Evolutionary conservation across 352 stramenopile species (phyloP), one percentile per base, ranked within the genome.

Genomic region (Globisporangium polare): DNA sequence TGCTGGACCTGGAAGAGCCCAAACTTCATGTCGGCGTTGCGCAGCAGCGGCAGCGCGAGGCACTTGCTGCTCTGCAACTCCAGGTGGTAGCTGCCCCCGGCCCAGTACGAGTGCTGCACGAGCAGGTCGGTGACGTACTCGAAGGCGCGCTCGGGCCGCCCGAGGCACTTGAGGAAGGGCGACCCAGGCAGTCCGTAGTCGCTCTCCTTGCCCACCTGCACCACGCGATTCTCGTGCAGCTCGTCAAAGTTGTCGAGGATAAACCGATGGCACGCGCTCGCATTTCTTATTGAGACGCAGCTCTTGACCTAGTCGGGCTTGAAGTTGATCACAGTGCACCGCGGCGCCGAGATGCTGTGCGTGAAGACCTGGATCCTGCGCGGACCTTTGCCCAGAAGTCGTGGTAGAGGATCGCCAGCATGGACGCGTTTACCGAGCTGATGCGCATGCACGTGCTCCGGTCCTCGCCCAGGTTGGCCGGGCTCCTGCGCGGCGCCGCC

Each of bases 81-180:
- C 13, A 85, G 64, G 53, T 77, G 66, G 60, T 80, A 77, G 29
- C 67, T 73, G 0, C 72, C 75, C 3, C 77, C 78, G 0, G 78
- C 68, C 77, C 78, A 89, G 62, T 80, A 86, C 0, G 68, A 73
- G 58, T 83, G 70, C 5, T 79, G 68, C 8, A 78, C 71, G 72
- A 89, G 72, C 57, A 85, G 59, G 57, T 89, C 77, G 4, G 77
- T 80, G 18, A 82, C 75, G 59, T 79, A 89, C 31, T 67, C 60
- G 61, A 89, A 89, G 2, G 59, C n/a, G 2, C 46, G 26, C n/a
- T 67, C 41, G 0, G 78, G 69, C 3, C 78, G 73, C 5, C 75
- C 75, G 20, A 62, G 58, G 49, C 78, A 89, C 33, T 73, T 73
- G 46, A 89, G 55, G 31, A 80, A 88, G 0, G 71, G 63, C 20